These are phyloP conservation scores for Taphrina wiesneri DNA, from an alignment of 1,139 yeast genomes.

Conservation along the genomic window DNA sequence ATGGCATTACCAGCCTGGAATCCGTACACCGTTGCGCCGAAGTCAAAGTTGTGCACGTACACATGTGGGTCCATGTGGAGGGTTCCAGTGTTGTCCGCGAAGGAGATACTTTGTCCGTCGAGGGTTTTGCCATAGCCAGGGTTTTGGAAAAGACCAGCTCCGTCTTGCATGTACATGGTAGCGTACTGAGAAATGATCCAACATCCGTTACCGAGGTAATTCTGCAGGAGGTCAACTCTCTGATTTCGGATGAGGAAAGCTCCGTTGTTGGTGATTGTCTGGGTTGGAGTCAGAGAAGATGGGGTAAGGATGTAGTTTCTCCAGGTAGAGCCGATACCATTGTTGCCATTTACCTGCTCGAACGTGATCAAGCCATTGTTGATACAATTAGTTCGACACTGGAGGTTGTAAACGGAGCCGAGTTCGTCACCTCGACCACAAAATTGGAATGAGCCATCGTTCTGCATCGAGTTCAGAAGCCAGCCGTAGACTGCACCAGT, in stretches of 20 bases:
- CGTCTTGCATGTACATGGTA: slow-evolving; percentile 15
- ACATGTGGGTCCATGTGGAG: slow-evolving; percentile 14
- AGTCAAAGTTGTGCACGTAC: slow-evolving; percentile 1
- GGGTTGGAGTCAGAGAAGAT: neutral
- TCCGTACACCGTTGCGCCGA: slow-evolving; percentile 21
- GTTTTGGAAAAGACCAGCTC: slow-evolving; percentile 6
- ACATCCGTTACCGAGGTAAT: slow-evolving; percentile 24
- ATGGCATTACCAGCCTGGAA: slow-evolving; percentile 15
- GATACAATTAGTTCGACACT: slow-evolving; percentile 4
- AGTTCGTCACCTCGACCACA: slow-evolving; percentile 22
- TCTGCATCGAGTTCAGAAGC: slow-evolving; percentile 11
- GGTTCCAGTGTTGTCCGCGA: slow-evolving; percentile 6
- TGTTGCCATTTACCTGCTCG: slow-evolving; percentile 10
- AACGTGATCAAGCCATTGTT: slow-evolving; percentile 23
- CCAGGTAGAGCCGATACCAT: slow-evolving; percentile 17
- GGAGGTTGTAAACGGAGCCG: neutral
- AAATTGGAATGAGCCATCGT: slow-evolving; percentile 20
- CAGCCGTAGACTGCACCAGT: slow-evolving; percentile 10
- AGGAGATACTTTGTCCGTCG: slow-evolving; percentile 8
- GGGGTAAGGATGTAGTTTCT: slow-evolving; percentile 2
- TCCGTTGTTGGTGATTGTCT: slow-evolving; percentile 15
- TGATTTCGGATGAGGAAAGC: slow-evolving; percentile 12
- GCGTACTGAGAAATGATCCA: slow-evolving; percentile 13
- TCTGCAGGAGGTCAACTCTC: slow-evolving; percentile 12
- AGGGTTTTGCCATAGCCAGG: slow-evolving; percentile 4